Conservation (phyloP, 2,329 filamentous ascomycete species). For the Mariannaea elegans region DNA sequence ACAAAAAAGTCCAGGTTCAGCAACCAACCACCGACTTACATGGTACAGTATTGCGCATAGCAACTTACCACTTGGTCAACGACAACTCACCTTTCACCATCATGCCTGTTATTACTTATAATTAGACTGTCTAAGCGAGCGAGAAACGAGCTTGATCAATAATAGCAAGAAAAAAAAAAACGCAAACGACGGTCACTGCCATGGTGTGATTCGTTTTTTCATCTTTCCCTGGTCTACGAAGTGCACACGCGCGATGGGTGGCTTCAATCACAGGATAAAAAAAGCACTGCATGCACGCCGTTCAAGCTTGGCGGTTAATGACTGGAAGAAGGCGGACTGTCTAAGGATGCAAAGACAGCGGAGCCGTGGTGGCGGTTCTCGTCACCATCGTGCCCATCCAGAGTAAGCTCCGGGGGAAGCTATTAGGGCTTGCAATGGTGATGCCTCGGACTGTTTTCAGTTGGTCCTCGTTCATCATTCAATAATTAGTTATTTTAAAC, state of each 20-base stretch:
- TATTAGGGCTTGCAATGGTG: slow-evolving; percentile 9
- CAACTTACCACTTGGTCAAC: too few species aligned
- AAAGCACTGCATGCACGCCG: background rate
- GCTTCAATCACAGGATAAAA: background rate
- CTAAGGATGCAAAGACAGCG: too few species aligned
- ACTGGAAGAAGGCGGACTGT: background rate
- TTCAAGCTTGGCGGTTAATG: background rate
- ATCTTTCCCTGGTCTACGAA: background rate
- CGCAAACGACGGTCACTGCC: background rate
- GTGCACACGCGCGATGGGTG: background rate
- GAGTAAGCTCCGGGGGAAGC: background rate
- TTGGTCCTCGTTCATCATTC: slow-evolving; percentile 14
- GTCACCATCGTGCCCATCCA: too few species aligned
- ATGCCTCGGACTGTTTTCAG: slow-evolving; percentile 5
- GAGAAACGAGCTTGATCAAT: background rate
- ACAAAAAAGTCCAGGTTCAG: too few species aligned
- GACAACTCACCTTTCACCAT: too few species aligned
- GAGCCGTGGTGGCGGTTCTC: too few species aligned
- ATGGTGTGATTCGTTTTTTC: background rate
- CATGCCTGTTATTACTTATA: background rate
- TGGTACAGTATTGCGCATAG: too few species aligned
- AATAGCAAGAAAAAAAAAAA: background rate
- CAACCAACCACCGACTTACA: too few species aligned
- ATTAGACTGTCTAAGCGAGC: background rate
- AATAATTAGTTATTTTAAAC: background rate